Percentiles rank a stretch among this genome's conserved stretches.
Conservation (phyloP, 2,329 filamentous ascomycete genomes). For the Cordyceps cicadae region DNA sequence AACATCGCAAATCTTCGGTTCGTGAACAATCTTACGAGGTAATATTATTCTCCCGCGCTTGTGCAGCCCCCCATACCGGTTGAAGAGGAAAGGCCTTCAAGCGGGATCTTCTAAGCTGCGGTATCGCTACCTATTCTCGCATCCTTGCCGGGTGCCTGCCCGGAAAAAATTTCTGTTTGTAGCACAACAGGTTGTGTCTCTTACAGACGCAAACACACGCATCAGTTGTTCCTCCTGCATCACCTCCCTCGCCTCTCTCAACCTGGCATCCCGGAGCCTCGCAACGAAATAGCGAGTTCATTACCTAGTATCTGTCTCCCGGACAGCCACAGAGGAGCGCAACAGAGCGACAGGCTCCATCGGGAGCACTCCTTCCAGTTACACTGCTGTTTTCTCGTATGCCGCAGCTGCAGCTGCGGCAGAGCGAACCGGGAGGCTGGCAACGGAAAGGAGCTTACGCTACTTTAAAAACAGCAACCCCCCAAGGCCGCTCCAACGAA, state of each 20-base stretch:
- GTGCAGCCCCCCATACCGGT: neutral
- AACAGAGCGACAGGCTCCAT: neutral
- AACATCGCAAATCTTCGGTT: neutral
- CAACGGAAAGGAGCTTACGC: neutral
- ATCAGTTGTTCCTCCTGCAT: neutral
- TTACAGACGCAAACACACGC: neutral
- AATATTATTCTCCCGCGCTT: neutral
- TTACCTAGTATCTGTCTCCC: neutral
- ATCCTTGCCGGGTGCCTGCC: neutral
- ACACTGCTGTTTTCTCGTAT: neutral
- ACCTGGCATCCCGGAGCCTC: neutral
- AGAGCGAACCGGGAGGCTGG: neutral
- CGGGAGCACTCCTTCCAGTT: constrained; percentile 6
- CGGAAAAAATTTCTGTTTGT: constrained; percentile 6
- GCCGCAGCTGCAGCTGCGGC: neutral
- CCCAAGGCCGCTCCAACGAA: neutral
- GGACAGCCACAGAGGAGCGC: neutral
- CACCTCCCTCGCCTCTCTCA: neutral
- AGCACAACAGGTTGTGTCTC: neutral
- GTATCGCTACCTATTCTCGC: neutral
- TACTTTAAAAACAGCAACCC: neutral
- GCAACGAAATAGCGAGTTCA: neutral
- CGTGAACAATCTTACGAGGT: neutral
- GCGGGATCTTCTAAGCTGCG: neutral
- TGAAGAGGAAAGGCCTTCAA: neutral